Percentiles rank a stretch among this genome's conserved stretches.
These are phyloP conservation scores for Pholiota microspora DNA, from an alignment of 768 basidiomycete species.

Conservation along the genomic window DNA sequence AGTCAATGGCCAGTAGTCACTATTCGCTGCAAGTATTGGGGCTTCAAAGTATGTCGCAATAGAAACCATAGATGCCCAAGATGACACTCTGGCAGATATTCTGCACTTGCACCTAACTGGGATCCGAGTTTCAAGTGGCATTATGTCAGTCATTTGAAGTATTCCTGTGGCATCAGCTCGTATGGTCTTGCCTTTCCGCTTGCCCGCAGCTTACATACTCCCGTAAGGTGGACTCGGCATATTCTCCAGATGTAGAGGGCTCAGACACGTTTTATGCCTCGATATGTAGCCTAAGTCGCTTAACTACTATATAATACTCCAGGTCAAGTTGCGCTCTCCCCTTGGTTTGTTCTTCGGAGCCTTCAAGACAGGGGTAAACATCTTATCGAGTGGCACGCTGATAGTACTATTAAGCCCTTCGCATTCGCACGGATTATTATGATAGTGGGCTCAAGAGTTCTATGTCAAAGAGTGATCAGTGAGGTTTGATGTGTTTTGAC, in stretches of 20 bases:
- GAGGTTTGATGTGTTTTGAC: slow-evolving; percentile 1
- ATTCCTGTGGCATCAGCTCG: not conserved
- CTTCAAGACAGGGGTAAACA: not conserved
- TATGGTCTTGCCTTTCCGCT: not conserved
- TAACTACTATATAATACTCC: no score
- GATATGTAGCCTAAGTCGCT: not conserved
- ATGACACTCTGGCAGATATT: not conserved
- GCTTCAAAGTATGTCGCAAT: not conserved
- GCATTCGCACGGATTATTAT: not conserved
- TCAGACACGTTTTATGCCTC: not conserved
- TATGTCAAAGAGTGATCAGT: not conserved
- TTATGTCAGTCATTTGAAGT: not conserved
- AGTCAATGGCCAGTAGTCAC: not conserved
- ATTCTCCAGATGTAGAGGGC: not conserved
- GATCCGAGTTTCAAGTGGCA: not conserved
- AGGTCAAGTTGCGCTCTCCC: no score
- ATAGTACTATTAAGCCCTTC: not conserved
- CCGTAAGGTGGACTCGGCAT: not conserved
- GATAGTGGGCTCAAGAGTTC: not conserved
- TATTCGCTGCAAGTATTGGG: not conserved
- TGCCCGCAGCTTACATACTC: not conserved
- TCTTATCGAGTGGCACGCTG: not conserved
- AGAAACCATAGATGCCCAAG: not conserved
- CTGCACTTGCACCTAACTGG: not conserved
- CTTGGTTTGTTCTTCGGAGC: no score